Evolutionary conservation across 495 filamentous ascomycete genomes (phyloP).

Genomic region (Penicillium waksmanii): DNA sequence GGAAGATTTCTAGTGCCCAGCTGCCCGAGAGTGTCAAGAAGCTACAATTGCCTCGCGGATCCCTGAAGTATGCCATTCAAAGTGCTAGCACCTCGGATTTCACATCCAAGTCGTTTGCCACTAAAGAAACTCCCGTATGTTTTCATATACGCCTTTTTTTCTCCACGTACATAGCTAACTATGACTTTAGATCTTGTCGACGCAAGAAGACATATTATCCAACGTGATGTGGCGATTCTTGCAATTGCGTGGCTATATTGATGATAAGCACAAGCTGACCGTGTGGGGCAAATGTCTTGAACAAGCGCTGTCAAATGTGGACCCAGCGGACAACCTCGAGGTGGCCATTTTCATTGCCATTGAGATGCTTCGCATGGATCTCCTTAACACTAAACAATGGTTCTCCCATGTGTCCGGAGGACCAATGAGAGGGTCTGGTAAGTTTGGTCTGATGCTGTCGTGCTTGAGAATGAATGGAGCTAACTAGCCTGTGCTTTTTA

Average conservation of each 20-base stretch:
- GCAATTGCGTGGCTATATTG: slow-evolving; percentile 82
- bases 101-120: slow-evolving; percentile 63
- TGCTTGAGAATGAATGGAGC: neutral
- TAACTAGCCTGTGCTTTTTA: slow-evolving; percentile 23
- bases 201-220: slow-evolving; percentile 71
- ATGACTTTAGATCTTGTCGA: slow-evolving; percentile 38
- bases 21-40: slow-evolving; percentile 49
- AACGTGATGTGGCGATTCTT: slow-evolving; percentile 87
- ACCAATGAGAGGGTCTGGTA: slow-evolving; percentile 61
- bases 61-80: slow-evolving; percentile 50
- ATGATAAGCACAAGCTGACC: slow-evolving; percentile 80
- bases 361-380: slow-evolving; percentile 75
- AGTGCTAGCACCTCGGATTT: slow-evolving; percentile 69
- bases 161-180: neutral
- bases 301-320: slow-evolving; percentile 64
- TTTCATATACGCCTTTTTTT: neutral
- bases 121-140: slow-evolving; percentile 42
- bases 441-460: slow-evolving; percentile 13
- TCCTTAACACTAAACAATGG: slow-evolving; percentile 69
- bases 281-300: slow-evolving; percentile 80
- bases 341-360: slow-evolving; percentile 74
- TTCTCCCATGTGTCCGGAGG: slow-evolving; percentile 63
- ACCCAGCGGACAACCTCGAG: slow-evolving; percentile 57
- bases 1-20: slow-evolving; percentile 67
- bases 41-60: slow-evolving; percentile 42